phyloP scores from a whole-genome alignment of 1,284 basidiomycete species.

The Microbotryomycetes sp. region DNA sequence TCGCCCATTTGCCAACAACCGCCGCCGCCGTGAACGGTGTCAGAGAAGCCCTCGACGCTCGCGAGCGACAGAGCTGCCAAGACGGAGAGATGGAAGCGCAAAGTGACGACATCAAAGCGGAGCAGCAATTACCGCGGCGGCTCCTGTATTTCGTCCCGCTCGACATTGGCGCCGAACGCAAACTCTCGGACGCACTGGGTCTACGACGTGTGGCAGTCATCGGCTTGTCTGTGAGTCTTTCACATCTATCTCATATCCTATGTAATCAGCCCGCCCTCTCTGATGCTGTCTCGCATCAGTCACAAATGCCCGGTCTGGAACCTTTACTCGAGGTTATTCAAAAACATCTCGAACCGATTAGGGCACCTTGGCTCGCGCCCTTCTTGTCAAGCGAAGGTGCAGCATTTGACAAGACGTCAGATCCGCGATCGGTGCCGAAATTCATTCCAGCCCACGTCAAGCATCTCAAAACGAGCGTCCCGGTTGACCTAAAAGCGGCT shows the following conservation, averaged over 20 bases:
- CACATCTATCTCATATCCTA: too few relatives aligned
- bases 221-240: conserved; percentile 52
- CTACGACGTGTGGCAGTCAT: conserved; percentile 63
- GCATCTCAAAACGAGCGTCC: conserved; percentile 70
- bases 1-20: conserved; percentile 31
- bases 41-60: conserved; percentile 8
- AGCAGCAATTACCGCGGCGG: not conserved
- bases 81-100: not conserved
- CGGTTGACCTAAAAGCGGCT: conserved; percentile 61
- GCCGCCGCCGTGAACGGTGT: conserved; percentile 31
- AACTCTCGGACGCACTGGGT: conserved; percentile 57
- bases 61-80: not conserved
- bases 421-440: conserved; percentile 18
- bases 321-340: conserved; percentile 85
- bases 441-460: conserved; percentile 70
- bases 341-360: conserved; percentile 85
- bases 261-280: too few relatives aligned
- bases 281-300: too few relatives aligned
- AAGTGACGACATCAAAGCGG: not conserved
- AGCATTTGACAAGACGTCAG: conserved; percentile 26
- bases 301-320: not conserved
- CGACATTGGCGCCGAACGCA: conserved; percentile 59
- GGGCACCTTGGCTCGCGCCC: conserved; percentile 61
- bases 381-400: not conserved
- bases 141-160: conserved; percentile 53